A percentile compares a stretch with the other conserved stretches of the same genome.
phyloP scores from a whole-genome alignment of 768 basidiomycete species.

The Amanita rimosa region DNA sequence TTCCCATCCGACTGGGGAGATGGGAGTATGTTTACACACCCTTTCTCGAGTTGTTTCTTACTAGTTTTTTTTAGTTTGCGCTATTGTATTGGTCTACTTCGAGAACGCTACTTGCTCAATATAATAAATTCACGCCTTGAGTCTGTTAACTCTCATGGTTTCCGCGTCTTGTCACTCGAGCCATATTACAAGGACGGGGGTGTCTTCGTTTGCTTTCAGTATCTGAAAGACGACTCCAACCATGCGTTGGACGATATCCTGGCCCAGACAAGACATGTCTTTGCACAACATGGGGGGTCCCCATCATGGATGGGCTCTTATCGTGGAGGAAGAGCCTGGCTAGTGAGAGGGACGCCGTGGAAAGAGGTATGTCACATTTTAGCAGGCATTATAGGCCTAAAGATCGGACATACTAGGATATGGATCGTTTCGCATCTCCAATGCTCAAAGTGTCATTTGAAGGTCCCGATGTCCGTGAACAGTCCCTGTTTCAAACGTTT shows the following conservation, averaged over 20 bases:
- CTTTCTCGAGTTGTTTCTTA: not conserved
- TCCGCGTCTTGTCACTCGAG: constrained; percentile 52
- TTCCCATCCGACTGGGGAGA: constrained; percentile 56
- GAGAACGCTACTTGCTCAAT: constrained; percentile 45
- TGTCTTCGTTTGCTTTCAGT: constrained; percentile 69
- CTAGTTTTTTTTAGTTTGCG: constrained; percentile 34
- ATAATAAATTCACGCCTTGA: constrained; percentile 37
- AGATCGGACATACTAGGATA: constrained; percentile 43
- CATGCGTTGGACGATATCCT: constrained; percentile 37
- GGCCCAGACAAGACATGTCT: constrained; percentile 30
- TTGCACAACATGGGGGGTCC: constrained; percentile 38
- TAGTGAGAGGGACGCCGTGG: constrained; percentile 75
- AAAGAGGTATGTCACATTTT: constrained; percentile 45
- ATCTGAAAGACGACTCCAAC: constrained; percentile 26
- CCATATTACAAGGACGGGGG: constrained; percentile 76
- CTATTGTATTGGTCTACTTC: constrained; percentile 48
- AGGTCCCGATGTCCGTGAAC: constrained; percentile 79
- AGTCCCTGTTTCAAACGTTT: constrained; percentile 65
- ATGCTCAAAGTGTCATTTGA: constrained; percentile 76
- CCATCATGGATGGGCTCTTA: constrained; percentile 50
- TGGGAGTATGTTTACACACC: constrained; percentile 51
- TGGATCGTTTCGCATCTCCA: constrained; percentile 69
- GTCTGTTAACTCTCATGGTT: constrained; percentile 39
- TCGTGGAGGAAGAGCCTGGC: constrained; percentile 44
- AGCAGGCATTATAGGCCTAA: not conserved